phyloP scores from a whole-genome alignment of 495 filamentous ascomycete genomes.

The Aspergillus bridgeri region DNA sequence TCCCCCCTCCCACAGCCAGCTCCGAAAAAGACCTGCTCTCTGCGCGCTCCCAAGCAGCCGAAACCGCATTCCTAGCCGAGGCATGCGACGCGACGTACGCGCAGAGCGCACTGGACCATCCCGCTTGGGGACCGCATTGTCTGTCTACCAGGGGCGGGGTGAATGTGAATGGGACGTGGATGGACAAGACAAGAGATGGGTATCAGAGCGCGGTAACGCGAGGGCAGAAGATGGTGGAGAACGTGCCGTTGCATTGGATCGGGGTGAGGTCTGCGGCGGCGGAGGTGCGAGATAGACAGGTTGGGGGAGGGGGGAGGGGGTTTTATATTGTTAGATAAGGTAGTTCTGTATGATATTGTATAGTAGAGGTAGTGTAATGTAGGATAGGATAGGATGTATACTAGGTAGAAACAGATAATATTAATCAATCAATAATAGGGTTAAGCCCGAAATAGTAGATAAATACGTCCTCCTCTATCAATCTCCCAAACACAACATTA shows the following conservation, averaged over 20 bases:
- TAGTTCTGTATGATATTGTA: background rate
- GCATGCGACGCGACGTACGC: constrained; percentile 48
- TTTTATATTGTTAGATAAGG: constrained; percentile 36
- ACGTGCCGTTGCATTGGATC: constrained; percentile 50
- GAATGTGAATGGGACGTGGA: constrained; percentile 17
- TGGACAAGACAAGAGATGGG: constrained; percentile 32
- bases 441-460: no score
- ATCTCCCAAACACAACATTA: no score
- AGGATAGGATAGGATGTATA: no score
- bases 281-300: constrained; percentile 41
- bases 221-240: constrained; percentile 49
- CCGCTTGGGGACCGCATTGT: constrained; percentile 49
- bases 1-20: constrained; percentile 23
- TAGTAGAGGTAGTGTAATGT: no score
- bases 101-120: constrained; percentile 49
- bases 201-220: constrained; percentile 36
- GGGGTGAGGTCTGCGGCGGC: constrained; percentile 54
- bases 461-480: no score
- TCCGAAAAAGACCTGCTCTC: constrained; percentile 27
- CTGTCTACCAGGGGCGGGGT: constrained; percentile 19
- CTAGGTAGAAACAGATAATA: no score
- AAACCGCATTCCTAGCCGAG: constrained; percentile 40
- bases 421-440: no score
- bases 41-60: constrained; percentile 28
- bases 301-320: constrained; percentile 32